Conservation (phyloP, 208 protist species). For the Crithidia bombi region DNA sequence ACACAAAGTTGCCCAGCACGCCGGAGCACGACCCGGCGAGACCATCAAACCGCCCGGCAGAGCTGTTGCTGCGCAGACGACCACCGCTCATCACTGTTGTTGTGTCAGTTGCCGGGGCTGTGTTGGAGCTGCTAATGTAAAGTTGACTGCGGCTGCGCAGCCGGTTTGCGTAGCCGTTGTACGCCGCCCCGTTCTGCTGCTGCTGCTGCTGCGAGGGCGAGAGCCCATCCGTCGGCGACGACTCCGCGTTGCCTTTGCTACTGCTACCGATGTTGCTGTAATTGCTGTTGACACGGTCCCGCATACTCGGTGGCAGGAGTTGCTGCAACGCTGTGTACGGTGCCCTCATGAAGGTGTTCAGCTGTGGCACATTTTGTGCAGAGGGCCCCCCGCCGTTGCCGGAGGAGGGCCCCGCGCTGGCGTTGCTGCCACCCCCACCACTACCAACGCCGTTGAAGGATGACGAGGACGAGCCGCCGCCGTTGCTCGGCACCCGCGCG, state of each 20-base stretch:
- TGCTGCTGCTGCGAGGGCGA: background rate
- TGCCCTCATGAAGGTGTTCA: constrained; percentile 23
- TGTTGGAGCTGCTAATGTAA: constrained; percentile 8
- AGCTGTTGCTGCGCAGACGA: constrained; percentile 18
- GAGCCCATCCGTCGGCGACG: background rate
- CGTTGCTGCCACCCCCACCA: constrained; percentile 9
- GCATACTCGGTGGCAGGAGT: constrained; percentile 25
- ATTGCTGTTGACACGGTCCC: constrained; percentile 8
- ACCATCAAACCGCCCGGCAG: background rate
- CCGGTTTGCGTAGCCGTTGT: background rate
- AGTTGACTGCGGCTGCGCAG: constrained; percentile 18
- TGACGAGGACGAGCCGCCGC: constrained; percentile 15
- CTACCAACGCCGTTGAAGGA: constrained; percentile 2
- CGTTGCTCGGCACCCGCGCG: background rate
- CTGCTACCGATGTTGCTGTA: background rate
- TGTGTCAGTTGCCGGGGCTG: background rate
- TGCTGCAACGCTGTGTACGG: constrained; percentile 10
- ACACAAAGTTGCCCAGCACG: constrained; percentile 13
- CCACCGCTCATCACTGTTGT: background rate
- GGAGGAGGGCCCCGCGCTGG: constrained; percentile 12
- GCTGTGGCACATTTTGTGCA: background rate
- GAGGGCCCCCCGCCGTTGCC: constrained; percentile 2
- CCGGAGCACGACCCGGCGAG: constrained; percentile 15
- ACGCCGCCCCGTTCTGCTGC: background rate
- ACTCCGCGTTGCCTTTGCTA: background rate